Percentiles rank a stretch among this genome's conserved stretches.
Evolutionary conservation across 306 rosid species (phyloP).

Genomic region (Prunus campanulata): DNA sequence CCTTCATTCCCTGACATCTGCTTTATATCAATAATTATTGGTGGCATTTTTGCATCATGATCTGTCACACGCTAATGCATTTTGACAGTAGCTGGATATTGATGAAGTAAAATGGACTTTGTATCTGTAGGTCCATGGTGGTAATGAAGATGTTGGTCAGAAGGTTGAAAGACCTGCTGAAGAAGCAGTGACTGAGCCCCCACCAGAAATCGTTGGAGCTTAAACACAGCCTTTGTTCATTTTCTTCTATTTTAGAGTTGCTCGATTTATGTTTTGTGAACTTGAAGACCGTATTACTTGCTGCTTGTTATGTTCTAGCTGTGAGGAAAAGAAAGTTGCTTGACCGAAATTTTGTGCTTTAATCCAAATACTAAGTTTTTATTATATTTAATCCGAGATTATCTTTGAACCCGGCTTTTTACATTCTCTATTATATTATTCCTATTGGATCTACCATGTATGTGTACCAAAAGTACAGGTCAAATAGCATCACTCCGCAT

Average conservation of each 20-base stretch:
- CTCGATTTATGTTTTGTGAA: slow-evolving; percentile 14
- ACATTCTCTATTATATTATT: background rate
- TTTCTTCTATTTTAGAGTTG: background rate
- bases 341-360: slow-evolving; percentile 25
- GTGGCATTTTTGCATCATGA: background rate
- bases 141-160: slow-evolving; percentile 71
- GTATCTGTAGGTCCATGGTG: slow-evolving; percentile 73
- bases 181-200: slow-evolving; percentile 47
- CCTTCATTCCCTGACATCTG: background rate
- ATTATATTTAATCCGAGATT: background rate
- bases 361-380: slow-evolving; percentile 5
- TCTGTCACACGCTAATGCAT: background rate
- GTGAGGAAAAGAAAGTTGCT: slow-evolving; percentile 20
- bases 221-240: slow-evolving; percentile 21
- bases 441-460: too few relatives aligned
- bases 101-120: background rate
- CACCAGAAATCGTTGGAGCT: slow-evolving; percentile 75
- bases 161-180: slow-evolving; percentile 91
- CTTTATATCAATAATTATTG: background rate
- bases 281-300: background rate
- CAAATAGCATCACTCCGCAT: too few relatives aligned
- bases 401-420: background rate
- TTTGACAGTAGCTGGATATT: background rate
- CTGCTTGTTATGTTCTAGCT: slow-evolving; percentile 8
- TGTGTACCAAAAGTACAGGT: too few relatives aligned